phyloP scores from a whole-genome alignment of 192 early-diverging fungal species.

The Lobulomyces angularis region DNA sequence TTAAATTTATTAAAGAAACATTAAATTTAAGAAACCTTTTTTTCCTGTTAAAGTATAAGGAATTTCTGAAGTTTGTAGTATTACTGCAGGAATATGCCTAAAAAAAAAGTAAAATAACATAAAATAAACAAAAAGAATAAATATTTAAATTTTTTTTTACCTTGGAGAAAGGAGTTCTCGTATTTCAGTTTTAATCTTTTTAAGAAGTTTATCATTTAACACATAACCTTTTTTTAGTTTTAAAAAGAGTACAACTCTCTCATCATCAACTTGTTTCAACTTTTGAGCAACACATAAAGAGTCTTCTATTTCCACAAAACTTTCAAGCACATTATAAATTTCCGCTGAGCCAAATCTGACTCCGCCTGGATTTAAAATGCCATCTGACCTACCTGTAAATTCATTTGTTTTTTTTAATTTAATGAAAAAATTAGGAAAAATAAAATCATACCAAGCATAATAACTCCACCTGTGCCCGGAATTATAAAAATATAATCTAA shows the following conservation, averaged over 20 bases:
- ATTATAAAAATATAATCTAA: too few species aligned
- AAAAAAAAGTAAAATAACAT: too few species aligned
- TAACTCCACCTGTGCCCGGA: slow-evolving; percentile 86
- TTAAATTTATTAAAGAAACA: too few species aligned
- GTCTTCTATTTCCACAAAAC: slow-evolving; percentile 66
- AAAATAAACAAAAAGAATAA: slow-evolving; percentile 1
- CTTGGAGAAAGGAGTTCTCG: slow-evolving; percentile 72
- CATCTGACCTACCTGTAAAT: too few species aligned
- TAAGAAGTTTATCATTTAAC: slow-evolving; percentile 50
- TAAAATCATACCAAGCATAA: slow-evolving; percentile 75
- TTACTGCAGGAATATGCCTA: slow-evolving; percentile 76
- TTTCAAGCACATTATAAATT: slow-evolving; percentile 68
- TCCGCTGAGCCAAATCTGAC: slow-evolving; percentile 84
- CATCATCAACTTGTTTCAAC: slow-evolving; percentile 56
- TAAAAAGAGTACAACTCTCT: slow-evolving; percentile 83
- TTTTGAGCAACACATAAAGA: slow-evolving; percentile 79
- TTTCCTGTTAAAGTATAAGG: slow-evolving; percentile 95
- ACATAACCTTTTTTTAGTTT: slow-evolving; percentile 58
- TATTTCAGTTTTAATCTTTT: slow-evolving; percentile 62
- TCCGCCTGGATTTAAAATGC: slow-evolving; percentile 84
- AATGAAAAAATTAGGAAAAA: too few species aligned
- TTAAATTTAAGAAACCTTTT: too few species aligned
- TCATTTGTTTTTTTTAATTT: too few species aligned
- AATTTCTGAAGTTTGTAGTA: slow-evolving; percentile 68
- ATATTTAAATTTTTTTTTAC: slow-evolving; percentile 1